Conservation (phyloP, 148 eudicot genomes). For the Vaccinium corymbosum region DNA sequence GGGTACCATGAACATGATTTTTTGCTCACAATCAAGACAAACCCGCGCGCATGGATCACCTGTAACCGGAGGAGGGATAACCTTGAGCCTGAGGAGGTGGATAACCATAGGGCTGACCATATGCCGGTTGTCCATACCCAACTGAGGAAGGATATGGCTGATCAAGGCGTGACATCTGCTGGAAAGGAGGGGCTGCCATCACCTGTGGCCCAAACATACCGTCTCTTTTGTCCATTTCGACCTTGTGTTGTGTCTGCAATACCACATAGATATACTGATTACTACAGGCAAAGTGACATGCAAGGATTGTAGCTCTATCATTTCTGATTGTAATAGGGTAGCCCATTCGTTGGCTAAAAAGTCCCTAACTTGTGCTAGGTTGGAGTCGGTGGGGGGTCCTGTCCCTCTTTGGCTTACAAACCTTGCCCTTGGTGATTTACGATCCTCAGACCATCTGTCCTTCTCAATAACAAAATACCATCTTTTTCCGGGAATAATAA, state of each 20-base stretch:
- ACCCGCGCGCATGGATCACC: conserved; percentile 8
- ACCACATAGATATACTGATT: background rate
- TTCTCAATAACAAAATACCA: too few relatives aligned
- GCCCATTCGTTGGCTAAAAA: too few relatives aligned
- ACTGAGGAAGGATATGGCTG: conserved; percentile 8
- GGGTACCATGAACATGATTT: background rate
- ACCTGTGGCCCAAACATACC: conserved; percentile 53
- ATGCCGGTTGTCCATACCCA: conserved; percentile 25
- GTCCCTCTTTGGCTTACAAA: too few relatives aligned
- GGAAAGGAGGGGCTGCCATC: conserved; percentile 9
- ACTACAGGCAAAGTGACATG: background rate
- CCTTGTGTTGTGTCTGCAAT: conserved; percentile 62
- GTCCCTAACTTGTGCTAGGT: too few relatives aligned
- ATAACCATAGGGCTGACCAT: conserved; percentile 34
- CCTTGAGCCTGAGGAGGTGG: conserved; percentile 33
- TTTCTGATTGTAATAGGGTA: too few relatives aligned
- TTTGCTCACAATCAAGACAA: background rate
- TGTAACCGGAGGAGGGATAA: conserved; percentile 2
- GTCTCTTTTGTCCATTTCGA: conserved; percentile 84
- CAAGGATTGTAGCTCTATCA: background rate
- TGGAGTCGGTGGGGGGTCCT: too few relatives aligned
- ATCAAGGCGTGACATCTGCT: conserved; percentile 17
- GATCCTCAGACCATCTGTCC: too few relatives aligned
- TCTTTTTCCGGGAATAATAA: too few relatives aligned
- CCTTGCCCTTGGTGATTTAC: too few relatives aligned